A percentile compares a stretch with the other conserved stretches of the same genome.
phyloP scores from a whole-genome alignment of 345 rosid species.

The Erysimum cheiranthoides region DNA sequence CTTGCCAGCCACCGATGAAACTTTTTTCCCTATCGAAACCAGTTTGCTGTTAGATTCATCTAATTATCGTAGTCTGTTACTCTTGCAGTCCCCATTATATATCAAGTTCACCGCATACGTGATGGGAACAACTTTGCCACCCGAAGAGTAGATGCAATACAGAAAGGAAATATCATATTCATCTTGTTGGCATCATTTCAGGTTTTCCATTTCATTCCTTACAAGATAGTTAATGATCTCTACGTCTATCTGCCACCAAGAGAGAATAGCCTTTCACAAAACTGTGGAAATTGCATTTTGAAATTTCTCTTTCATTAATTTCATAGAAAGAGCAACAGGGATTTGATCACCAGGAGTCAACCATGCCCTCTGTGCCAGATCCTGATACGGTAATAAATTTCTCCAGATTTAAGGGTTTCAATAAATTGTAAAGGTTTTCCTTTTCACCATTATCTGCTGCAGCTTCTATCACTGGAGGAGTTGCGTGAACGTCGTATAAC shows the following conservation, averaged over 20 bases:
- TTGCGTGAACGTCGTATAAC: conserved; percentile 78
- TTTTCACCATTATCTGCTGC: conserved; percentile 47
- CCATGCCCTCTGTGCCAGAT: conserved; percentile 72
- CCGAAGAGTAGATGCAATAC: conserved; percentile 90
- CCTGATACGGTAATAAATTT: conserved; percentile 72
- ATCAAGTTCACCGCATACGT: conserved; percentile 80
- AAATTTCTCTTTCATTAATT: conserved; percentile 19
- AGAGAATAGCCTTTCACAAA: conserved; percentile 6
- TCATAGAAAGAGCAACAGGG: conserved; percentile 73
- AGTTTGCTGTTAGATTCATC: conserved; percentile 20
- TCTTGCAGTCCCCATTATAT: conserved; percentile 81
- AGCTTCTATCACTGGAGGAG: conserved; percentile 90
- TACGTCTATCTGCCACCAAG: conserved; percentile 8
- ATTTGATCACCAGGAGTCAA: conserved; percentile 75
- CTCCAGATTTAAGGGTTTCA: conserved; percentile 21
- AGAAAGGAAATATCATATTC: conserved; percentile 82
- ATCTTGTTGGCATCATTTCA: conserved; percentile 90
- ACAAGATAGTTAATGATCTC: conserved; percentile 4
- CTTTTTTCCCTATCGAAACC: conserved; percentile 16
- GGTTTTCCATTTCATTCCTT: conserved; percentile 49
- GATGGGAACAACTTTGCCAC: conserved; percentile 95
- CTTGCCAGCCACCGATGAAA: conserved; percentile 27
- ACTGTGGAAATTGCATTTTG: background rate
- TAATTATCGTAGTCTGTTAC: conserved; percentile 15
- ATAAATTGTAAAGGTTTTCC: background rate